Evolutionary conservation across 75 land plant species (phyloP), one percentile per base, ranked within the genome.

Genomic region (Larix kaempferi): DNA sequence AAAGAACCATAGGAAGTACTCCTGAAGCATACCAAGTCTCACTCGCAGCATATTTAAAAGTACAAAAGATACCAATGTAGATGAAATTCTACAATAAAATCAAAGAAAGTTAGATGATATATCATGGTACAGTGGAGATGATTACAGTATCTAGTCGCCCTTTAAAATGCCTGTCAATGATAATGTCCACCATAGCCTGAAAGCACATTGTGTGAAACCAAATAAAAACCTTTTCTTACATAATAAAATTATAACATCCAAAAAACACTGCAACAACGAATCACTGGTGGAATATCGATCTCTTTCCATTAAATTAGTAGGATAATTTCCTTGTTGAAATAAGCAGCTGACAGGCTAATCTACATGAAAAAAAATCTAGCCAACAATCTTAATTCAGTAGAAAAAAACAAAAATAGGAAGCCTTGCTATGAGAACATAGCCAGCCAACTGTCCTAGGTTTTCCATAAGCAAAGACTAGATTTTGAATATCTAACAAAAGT

Each of bases 171-270:
- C 98, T 89, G 23, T 74, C 35, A n/a, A 88, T 83, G 56, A 92
- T 71, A 75, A 94, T 94, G 17, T 78, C 83, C 57, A 92, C 91
- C 65, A 94, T 92, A 64, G 93, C 95, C 95, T 96, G 93, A 57
- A 83, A 83, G 21, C 23, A 62, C 61, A 85, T 44, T 25, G 33
- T 33, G 19, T 21, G 74, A 75, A 74, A 77, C 7, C 44, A 71
- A 23, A 65, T 52, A 22, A 77, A 57, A 73, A 27, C 35, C 58
- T 55, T 56, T 15, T 55, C 10, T 69, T 69, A 41, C 52, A 3
- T 10, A 49, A 49, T 49, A 37, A 27, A 14, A 4, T 65, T 69
- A 49, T 69, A 41, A 69, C 52, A 69, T 37, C 54, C 25, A 37
- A 69, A 52, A 69, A 69, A 44, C 52, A 69, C 10, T 69, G 49